Conservation (phyloP, 2,329 filamentous ascomycete genomes). For the Colletotrichum destructivum region DNA sequence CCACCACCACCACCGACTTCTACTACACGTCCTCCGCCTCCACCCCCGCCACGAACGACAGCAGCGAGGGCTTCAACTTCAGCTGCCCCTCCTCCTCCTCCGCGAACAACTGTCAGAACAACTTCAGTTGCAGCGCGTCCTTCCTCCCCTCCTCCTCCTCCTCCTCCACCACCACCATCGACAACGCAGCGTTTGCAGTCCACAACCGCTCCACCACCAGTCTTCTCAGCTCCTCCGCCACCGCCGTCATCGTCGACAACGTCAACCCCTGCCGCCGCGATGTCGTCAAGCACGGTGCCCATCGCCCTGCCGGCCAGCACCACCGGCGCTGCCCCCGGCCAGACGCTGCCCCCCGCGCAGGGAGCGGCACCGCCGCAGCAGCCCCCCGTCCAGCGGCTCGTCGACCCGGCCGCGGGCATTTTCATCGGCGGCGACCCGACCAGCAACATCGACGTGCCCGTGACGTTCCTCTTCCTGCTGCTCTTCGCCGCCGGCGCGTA, state of each 20-base stretch:
- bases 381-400: constrained; percentile 14
- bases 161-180: constrained; percentile 1
- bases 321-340: background rate
- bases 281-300: background rate
- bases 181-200: background rate
- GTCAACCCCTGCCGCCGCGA: no score
- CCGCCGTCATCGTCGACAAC: background rate
- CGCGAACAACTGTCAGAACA: background rate
- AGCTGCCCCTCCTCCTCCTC: constrained; percentile 1
- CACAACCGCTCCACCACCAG: background rate
- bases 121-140: constrained; percentile 6
- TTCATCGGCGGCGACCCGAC: constrained; percentile 38
- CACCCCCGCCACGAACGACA: background rate
- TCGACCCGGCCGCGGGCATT: constrained; percentile 30
- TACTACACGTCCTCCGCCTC: constrained; percentile 7
- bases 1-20: constrained; percentile 5
- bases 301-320: constrained; percentile 30
- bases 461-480: constrained; percentile 48
- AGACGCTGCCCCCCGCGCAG: constrained; percentile 13
- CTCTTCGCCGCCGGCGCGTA: constrained; percentile 46
- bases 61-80: constrained; percentile 12
- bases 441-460: constrained; percentile 44
- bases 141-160: background rate
- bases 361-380: background rate
- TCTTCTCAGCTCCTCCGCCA: constrained; percentile 4